Evolutionary conservation across 331 rosid species (phyloP), one percentile per base, ranked within the genome.

Genomic region (Malus hybrid): DNA sequence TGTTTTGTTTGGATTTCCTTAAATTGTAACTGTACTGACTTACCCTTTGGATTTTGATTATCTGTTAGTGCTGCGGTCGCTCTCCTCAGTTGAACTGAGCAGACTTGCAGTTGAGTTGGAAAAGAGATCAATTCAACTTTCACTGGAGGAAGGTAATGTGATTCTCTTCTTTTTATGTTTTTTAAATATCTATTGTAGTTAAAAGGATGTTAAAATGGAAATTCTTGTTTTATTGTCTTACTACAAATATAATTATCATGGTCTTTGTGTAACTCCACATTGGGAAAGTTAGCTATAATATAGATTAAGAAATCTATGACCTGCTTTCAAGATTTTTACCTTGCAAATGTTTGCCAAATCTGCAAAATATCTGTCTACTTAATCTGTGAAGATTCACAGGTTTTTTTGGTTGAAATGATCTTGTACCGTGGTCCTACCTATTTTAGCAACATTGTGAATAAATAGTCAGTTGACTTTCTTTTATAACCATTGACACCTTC

Each of bases 41-140:
- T 28, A 5, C 75, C 56, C 65, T 52, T 75, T 85, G 50, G 69
- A 57, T 68, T 29, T 48, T 81, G 56, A 73, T 60, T 69, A 77
- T 54, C 44, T 69, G 36, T 63, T 85, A 94, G 98, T 87, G 90
- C 96, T 94, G 85, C 85, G 83, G 29, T 80, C 93, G 39, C 87
- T 90, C 78, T 88, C 97, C 79, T 80, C 99, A 1, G 84, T 83
- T 73, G 96, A 92, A 76, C 92, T 94, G 70, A 94, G 93, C 82
- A 84, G 91, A 76, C 91, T 87, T 80, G 99, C 99, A 29, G 96
- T 94, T 80, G 99, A 88, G 73, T 81, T 94, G 86, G 99, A 94
- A 82, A 94, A 89, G 88, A 92, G 96, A 81, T 88, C 99, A 33
- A 94, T 94, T 77, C 96, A 94, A 84, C 99, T 94, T 82, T 92